Percentiles rank a stretch among this genome's conserved stretches.
phyloP scores from a whole-genome alignment of 345 rosid species.

The Linum trigynum region DNA sequence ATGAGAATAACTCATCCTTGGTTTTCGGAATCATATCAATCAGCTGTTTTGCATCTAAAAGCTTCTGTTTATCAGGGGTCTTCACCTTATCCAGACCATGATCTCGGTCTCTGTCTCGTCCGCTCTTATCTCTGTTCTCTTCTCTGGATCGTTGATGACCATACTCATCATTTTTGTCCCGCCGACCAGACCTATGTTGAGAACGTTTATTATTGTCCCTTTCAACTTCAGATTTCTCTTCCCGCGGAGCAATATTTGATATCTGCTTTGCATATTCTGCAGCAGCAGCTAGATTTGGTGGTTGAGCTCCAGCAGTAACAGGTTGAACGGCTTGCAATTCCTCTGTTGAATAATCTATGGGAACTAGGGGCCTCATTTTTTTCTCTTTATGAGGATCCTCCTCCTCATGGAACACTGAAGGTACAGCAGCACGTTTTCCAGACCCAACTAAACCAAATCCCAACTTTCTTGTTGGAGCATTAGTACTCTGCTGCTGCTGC shows the following conservation, averaged over 20 bases:
- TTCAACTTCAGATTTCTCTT: constrained; percentile 59
- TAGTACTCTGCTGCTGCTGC: constrained; percentile 35
- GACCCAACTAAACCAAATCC: constrained; percentile 97
- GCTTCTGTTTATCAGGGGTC: constrained; percentile 66
- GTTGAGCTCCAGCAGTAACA: constrained; percentile 45
- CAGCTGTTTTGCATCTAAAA: constrained; percentile 89
- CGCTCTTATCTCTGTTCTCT: constrained; percentile 40
- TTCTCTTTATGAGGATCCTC: constrained; percentile 80
- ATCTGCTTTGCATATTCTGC: constrained; percentile 89
- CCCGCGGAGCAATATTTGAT: constrained; percentile 56
- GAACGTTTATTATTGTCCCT: constrained; percentile 70
- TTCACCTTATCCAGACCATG: constrained; percentile 57
- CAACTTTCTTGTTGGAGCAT: constrained; percentile 61
- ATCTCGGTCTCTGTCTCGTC: constrained; percentile 42
- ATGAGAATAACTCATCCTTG: constrained; percentile 85
- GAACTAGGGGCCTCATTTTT: constrained; percentile 94
- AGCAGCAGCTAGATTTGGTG: constrained; percentile 81
- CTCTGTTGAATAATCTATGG: constrained; percentile 91
- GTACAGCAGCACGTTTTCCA: constrained; percentile 82
- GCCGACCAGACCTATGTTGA: constrained; percentile 56
- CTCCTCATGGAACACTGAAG: constrained; percentile 87
- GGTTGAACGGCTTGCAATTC: constrained; percentile 72
- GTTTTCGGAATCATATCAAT: constrained; percentile 97
- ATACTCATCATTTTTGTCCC: constrained; percentile 51
- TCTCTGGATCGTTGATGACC: constrained; percentile 35